Base-by-base conservation (phyloP, 805 yeast species). In the Saturnispora zaruensis region DNA sequence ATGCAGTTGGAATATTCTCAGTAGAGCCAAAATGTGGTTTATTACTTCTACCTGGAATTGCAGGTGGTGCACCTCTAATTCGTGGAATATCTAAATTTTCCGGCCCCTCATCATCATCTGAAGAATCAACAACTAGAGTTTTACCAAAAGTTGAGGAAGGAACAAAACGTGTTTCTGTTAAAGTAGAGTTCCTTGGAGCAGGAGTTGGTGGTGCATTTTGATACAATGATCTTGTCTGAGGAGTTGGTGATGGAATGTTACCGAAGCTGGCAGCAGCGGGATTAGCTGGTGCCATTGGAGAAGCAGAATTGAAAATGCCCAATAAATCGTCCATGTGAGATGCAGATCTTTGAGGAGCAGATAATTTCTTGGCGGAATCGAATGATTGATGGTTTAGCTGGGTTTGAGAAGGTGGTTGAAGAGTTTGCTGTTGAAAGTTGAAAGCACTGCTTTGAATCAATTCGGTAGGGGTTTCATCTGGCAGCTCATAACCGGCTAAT, bases 101-200 rank as follows among this genome's bases (percentile, higher is more conserved):
- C 6, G 69, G 70, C 8, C 67, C 70, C n/a, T 66, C 70, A 18
- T 65, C 68, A 46, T 65, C 67, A 46, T 62, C 66, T 13, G 64
- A 67, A 33, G 73, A 74, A 11, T 61, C 65, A 30, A 53, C 60
- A 2, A 52, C 55, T 36, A 90, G 73, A 33, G 76, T 75, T 67
- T 85, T 96, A 30, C 98, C 98, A 71, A 90, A 91, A 9, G 76
- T 68, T 0, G 96, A 88, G 16, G 89, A 75, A 33, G 97, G 97
- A 48, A 78, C 84, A 67, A 90, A 91, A 13, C 62, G 51, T 25
- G 66, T 66, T 24, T 67, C 57, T 26, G 66, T 58, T 9, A 69
- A 5, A 57, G 57, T 6, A 53, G 56, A 13, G 53, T 48, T 38
- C 8, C 58, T 53, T 42, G 36, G 50, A 9, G 54, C 41, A 33